A percentile compares a stretch with the other conserved stretches of the same genome.
Conservation (phyloP, 164 flowering plant species). For the Sedum album region DNA sequence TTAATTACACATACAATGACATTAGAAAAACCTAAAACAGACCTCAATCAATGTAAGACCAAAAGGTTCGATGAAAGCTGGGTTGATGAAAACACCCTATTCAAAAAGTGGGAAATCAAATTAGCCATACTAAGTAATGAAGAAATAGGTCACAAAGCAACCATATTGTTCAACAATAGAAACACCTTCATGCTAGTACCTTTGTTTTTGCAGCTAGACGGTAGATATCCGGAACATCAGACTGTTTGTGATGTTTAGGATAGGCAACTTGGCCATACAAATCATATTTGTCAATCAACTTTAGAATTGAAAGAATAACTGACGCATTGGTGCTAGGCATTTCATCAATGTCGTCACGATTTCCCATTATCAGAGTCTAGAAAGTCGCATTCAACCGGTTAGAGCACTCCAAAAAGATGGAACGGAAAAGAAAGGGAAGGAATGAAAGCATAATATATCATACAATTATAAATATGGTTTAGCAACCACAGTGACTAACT, state of each 20-base stretch:
- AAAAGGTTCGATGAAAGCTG: conserved; percentile 95
- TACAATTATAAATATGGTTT: not conserved
- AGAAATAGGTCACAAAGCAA: not conserved
- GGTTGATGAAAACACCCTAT: conserved; percentile 94
- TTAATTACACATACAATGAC: not conserved
- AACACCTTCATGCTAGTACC: conserved; percentile 22
- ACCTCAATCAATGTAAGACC: conserved; percentile 97
- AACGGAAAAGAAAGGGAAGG: not conserved
- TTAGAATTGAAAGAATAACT: conserved; percentile 58
- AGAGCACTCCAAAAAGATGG: not conserved
- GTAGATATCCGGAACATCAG: conserved; percentile 73
- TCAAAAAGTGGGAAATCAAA: not conserved
- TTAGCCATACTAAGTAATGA: not conserved
- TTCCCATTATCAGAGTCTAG: conserved; percentile 72
- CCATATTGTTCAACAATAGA: not conserved
- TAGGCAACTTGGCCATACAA: conserved; percentile 79
- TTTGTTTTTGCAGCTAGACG: conserved; percentile 77
- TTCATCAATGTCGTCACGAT: conserved; percentile 63
- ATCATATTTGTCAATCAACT: conserved; percentile 68
- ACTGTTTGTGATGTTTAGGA: conserved; percentile 75
- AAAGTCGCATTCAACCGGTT: conserved; percentile 3
- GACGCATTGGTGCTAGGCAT: conserved; percentile 65
- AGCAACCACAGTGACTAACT: conserved; percentile 12
- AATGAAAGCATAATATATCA: not conserved
- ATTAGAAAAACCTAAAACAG: not conserved